Conservation (phyloP, 352 stramenopile genomes). For the Phytophthora pistaciae region DNA sequence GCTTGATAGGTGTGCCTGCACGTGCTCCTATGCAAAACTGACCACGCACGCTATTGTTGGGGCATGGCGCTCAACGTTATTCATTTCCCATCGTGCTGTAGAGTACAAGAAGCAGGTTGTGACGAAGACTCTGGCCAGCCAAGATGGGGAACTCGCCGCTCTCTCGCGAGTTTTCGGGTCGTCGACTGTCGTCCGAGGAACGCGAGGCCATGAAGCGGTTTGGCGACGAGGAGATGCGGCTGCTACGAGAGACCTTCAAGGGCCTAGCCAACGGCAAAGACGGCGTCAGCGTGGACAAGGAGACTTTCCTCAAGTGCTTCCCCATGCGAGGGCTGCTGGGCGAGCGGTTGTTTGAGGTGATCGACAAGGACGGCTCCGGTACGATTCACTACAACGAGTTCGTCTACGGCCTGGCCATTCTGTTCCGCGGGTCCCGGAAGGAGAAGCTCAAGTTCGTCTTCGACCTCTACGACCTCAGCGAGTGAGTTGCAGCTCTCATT, state of each 20-base stretch:
- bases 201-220: conserved; percentile 83
- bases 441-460: conserved; percentile 96
- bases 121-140: background rate
- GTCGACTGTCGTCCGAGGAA: conserved; percentile 59
- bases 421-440: conserved; percentile 85
- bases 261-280: conserved; percentile 71
- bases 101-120: background rate
- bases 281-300: conserved; percentile 87
- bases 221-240: conserved; percentile 77
- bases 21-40: conserved; percentile 22
- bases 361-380: conserved; percentile 91
- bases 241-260: conserved; percentile 86
- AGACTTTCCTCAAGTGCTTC: conserved; percentile 96
- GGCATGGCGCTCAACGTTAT: conserved; percentile 12
- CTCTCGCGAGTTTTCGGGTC: conserved; percentile 60
- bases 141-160: conserved; percentile 75
- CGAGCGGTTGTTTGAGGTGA: conserved; percentile 93
- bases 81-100: conserved; percentile 26
- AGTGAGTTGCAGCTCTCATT: conserved; percentile 42
- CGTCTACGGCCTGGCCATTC: conserved; percentile 88
- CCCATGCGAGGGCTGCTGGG: conserved; percentile 91
- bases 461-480: conserved; percentile 92
- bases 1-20: conserved; percentile 15
- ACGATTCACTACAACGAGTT: conserved; percentile 94
- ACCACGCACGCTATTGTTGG: conserved; percentile 36